These are phyloP conservation scores for Russula emetica DNA, from an alignment of 768 basidiomycete species.

Conservation along the genomic window DNA sequence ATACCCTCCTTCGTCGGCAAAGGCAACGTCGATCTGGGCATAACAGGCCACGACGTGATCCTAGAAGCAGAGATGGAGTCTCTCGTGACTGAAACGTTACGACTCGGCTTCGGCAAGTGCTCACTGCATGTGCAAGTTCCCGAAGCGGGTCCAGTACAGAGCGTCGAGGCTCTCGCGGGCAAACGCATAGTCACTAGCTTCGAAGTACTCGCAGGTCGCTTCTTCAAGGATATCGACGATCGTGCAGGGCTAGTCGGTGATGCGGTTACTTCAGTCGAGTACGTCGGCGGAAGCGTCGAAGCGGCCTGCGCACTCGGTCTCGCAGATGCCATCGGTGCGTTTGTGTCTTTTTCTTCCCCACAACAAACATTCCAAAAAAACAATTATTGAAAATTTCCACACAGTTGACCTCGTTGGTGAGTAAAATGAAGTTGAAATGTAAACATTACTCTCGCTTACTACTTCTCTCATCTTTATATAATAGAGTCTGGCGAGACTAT, in stretches of 20 bases:
- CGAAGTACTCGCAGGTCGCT: conserved; percentile 76
- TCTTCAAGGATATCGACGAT: conserved; percentile 67
- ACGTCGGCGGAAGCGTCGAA: conserved; percentile 96
- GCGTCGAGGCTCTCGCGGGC: conserved; percentile 76
- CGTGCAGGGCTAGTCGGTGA: conserved; percentile 48
- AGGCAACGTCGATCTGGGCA: conserved; percentile 93
- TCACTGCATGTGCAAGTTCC: conserved; percentile 88
- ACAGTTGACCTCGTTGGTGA: conserved; percentile 95
- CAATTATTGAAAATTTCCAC: background rate
- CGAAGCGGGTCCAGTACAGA: conserved; percentile 62
- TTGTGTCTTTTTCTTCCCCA: too few species aligned
- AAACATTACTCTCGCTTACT: background rate
- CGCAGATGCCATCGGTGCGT: conserved; percentile 92
- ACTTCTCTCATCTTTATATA: background rate
- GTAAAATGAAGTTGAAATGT: conserved; percentile 30
- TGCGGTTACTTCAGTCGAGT: conserved; percentile 77
- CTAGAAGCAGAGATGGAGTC: conserved; percentile 81
- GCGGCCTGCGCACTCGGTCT: conserved; percentile 95
- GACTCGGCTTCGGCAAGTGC: conserved; percentile 91
- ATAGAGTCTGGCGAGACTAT: conserved; percentile 98
- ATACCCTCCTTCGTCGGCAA: conserved; percentile 99
- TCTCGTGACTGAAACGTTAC: conserved; percentile 72
- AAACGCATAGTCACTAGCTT: conserved; percentile 95
- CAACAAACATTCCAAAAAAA: too few species aligned
- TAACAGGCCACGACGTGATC: conserved; percentile 97